Evolutionary conservation across 805 yeast species (phyloP).

Genomic region (Pichia scutulata): DNA sequence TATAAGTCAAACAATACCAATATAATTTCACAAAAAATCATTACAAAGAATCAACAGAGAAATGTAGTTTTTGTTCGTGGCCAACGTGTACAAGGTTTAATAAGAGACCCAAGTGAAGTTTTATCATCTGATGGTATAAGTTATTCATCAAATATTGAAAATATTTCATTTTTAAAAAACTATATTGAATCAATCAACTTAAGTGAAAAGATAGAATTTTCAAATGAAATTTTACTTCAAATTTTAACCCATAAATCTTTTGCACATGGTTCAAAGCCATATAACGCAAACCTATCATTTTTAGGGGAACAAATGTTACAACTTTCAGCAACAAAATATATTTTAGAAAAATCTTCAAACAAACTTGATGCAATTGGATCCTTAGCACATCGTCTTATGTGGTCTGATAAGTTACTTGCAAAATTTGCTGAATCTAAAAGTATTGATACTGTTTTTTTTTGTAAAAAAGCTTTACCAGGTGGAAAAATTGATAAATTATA

Average conservation of each 20-base stretch:
- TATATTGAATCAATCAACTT: conserved; percentile 29
- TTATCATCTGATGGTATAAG: conserved; percentile 42
- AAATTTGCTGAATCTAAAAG: conserved; percentile 42
- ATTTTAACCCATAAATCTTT: conserved; percentile 89
- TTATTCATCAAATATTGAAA: conserved; percentile 46
- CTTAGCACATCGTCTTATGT: conserved; percentile 41
- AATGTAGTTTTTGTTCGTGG: conserved; percentile 38
- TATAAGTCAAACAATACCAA: conserved; percentile 5
- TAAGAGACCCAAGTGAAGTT: conserved; percentile 60
- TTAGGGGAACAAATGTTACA: conserved; percentile 62
- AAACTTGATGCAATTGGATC: conserved; percentile 42
- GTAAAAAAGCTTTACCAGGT: conserved; percentile 40
- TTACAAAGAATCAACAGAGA: not conserved
- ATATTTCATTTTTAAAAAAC: conserved; percentile 40
- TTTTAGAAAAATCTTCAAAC: conserved; percentile 20
- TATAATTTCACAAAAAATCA: conserved; percentile 11
- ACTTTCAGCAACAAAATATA: conserved; percentile 38
- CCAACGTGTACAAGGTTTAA: conserved; percentile 60
- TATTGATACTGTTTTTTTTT: conserved; percentile 50
- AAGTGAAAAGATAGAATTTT: conserved; percentile 35
- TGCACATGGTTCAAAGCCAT: conserved; percentile 85
- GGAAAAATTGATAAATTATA: conserved; percentile 27
- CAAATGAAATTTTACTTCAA: conserved; percentile 65
- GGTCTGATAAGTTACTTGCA: conserved; percentile 44
- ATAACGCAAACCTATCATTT: conserved; percentile 75